Base-by-base conservation (phyloP, 2,329 filamentous ascomycete species). In the Corynespora cassiicola region DNA sequence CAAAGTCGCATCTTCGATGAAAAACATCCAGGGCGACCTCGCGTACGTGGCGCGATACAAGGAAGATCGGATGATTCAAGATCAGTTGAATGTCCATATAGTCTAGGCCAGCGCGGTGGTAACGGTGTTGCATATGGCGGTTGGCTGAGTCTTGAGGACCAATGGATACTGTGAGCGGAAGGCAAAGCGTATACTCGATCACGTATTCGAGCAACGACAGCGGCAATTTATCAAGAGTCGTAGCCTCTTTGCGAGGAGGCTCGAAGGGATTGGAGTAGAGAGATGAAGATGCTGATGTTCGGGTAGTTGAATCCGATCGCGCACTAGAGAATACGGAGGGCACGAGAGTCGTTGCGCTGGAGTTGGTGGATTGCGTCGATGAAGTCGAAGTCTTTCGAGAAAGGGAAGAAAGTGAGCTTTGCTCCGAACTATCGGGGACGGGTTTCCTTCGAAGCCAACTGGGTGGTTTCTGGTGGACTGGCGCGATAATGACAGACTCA, bases 61-160 rank as follows among this genome's bases (percentile, higher is more conserved):
- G 11, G 20, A 58, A 58, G 3, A 54, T 20, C 4, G 54, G 50
- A 22, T 54, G 40, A 18, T 50, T 41, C 12, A 53, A 31, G 18
- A 57, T 40, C 10, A 52, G 44, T 16, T 43, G 49, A 11, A 61
- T 36, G 28, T 60, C 46, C 18, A 60, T 39, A 23, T 56, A 44
- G 24, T 51, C 47, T 5, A 52, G 36, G 6, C 50, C 47, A 19
- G 47, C 35, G 9, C 39, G 45, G 28, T 56, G 47, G 21, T 56
- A 52, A 10, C 45, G 45, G 20, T 47, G 42, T 23, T 48, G 47
- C 30, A 52, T 38, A 26, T 54, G 51, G 4, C 43, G 34, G 12
- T 36, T 34, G 6, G 40, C 43, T 6, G 32, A 27, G 16, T 28
- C 31, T 29, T 46, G 36, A 2, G 49, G 53, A 12, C 49, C 45